These are phyloP conservation scores for Fusarium liriodendri DNA, from an alignment of 2,329 filamentous ascomycete genomes.

Conservation along the genomic window DNA sequence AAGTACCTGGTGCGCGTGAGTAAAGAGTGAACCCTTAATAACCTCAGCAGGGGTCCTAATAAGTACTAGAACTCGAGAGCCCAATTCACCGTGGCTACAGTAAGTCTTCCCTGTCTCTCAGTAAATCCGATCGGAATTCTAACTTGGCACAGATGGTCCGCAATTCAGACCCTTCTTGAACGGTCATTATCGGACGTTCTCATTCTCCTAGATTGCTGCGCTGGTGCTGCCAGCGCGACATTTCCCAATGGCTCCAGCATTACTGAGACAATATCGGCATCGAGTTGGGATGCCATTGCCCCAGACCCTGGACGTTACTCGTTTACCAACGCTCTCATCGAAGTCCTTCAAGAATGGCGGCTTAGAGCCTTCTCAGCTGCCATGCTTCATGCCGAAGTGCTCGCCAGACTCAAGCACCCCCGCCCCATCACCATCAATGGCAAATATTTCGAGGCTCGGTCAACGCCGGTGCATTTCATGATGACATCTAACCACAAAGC, in stretches of 20 bases:
- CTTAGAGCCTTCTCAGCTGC: slow-evolving; percentile 66
- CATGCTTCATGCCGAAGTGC: slow-evolving; percentile 70
- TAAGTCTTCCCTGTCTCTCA: slow-evolving; percentile 46
- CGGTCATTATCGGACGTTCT: slow-evolving; percentile 67
- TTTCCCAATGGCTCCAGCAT: slow-evolving; percentile 69
- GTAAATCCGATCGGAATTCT: background rate
- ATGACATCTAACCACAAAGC: slow-evolving; percentile 71
- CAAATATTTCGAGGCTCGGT: slow-evolving; percentile 67
- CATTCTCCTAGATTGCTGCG: slow-evolving; percentile 70
- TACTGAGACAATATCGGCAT: slow-evolving; percentile 71
- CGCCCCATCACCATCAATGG: slow-evolving; percentile 68
- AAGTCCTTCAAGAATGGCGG: slow-evolving; percentile 69
- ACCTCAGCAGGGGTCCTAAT: slow-evolving; percentile 15
- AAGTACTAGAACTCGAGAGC: slow-evolving; percentile 57
- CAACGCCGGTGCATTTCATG: slow-evolving; percentile 72
- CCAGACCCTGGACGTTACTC: slow-evolving; percentile 70
- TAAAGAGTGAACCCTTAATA: slow-evolving; percentile 23
- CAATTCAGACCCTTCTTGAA: slow-evolving; percentile 69
- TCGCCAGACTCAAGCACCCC: slow-evolving; percentile 70
- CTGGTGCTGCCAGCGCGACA: slow-evolving; percentile 69
- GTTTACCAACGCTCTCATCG: slow-evolving; percentile 69
- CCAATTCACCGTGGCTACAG: slow-evolving; percentile 67
- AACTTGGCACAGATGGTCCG: slow-evolving; percentile 61
- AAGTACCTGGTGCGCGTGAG: slow-evolving; percentile 70
- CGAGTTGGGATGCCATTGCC: slow-evolving; percentile 71